A percentile compares a stretch with the other conserved stretches of the same genome.
Evolutionary conservation across 2,329 filamentous ascomycete genomes (phyloP).

Genomic region (Dactylellina haptotyla): DNA sequence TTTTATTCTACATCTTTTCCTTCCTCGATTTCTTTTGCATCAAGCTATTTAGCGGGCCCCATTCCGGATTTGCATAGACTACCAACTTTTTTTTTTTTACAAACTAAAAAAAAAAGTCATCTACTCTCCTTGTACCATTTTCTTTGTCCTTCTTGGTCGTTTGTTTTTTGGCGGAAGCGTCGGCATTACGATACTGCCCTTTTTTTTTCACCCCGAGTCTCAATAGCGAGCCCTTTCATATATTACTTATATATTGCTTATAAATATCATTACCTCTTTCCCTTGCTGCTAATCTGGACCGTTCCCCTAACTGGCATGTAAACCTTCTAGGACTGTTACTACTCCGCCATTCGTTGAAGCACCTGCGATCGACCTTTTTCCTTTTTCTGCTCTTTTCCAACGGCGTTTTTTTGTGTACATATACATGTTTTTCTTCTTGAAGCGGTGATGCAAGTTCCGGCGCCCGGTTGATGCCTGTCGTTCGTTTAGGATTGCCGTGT

Average conservation of each 20-base stretch:
- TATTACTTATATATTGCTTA: not conserved
- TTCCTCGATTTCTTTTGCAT: slow-evolving; percentile 18
- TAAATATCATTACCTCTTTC: not conserved
- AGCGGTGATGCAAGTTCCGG: not conserved
- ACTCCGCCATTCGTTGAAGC: too few relatives aligned
- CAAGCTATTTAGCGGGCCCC: slow-evolving; percentile 20
- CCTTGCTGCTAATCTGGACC: not conserved
- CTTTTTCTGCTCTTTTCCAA: not conserved
- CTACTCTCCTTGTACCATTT: slow-evolving; percentile 27
- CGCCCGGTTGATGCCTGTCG: slow-evolving; percentile 25
- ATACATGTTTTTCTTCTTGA: not conserved
- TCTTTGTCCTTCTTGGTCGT: slow-evolving; percentile 24
- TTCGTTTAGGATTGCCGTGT: slow-evolving; percentile 33
- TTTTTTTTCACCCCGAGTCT: not conserved
- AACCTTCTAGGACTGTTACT: too few relatives aligned
- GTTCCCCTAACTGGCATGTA: not conserved
- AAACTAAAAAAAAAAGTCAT: slow-evolving; percentile 18
- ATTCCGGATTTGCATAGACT: slow-evolving; percentile 37
- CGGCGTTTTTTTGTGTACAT: slow-evolving; percentile 2
- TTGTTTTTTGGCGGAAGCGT: slow-evolving; percentile 34
- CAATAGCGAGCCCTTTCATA: not conserved
- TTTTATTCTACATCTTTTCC: slow-evolving; percentile 14
- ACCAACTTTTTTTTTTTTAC: slow-evolving; percentile 30
- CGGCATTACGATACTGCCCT: slow-evolving; percentile 18
- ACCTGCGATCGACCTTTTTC: slow-evolving; percentile 9